phyloP scores from a whole-genome alignment of 2,329 filamentous ascomycete species.

The Ramichloridium luteum region DNA sequence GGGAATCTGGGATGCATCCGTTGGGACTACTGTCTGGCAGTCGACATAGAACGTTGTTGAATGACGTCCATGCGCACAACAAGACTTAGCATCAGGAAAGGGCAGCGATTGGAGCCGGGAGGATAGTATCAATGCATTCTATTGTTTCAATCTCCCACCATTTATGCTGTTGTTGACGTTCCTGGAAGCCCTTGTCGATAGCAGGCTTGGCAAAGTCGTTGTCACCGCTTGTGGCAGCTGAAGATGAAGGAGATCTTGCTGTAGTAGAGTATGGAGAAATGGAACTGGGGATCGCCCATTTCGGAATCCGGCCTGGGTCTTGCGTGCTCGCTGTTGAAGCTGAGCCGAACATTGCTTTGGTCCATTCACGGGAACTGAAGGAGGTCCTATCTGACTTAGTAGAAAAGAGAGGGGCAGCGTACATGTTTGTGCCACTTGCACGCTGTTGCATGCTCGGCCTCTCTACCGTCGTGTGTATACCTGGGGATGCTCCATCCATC shows the following conservation, averaged over 20 bases:
- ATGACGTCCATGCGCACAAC: too few relatives aligned
- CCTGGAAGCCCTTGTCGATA: too few relatives aligned
- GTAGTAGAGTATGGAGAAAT: conserved; percentile 10
- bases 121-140: too few relatives aligned
- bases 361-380: conserved; percentile 9
- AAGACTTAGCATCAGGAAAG: too few relatives aligned
- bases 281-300: conserved; percentile 20
- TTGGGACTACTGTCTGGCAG: too few relatives aligned
- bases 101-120: too few relatives aligned
- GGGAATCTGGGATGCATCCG: too few relatives aligned
- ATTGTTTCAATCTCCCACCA: too few relatives aligned
- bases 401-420: conserved; percentile 14
- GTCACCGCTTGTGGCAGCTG: neutral
- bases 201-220: too few relatives aligned
- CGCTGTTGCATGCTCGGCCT: conserved; percentile 19
- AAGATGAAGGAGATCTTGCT: too few relatives aligned
- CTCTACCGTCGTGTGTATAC: neutral
- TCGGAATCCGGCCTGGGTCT: conserved; percentile 12
- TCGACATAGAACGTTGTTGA: too few relatives aligned
- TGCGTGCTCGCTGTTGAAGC: conserved; percentile 9
- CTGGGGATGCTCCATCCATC: conserved; percentile 4
- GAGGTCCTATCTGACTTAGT: conserved; percentile 5
- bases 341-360: conserved; percentile 11
- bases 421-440: conserved; percentile 23
- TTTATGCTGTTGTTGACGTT: too few relatives aligned